Percentiles rank a stretch among this genome's conserved stretches.
These are phyloP conservation scores for Phytophthora pisi DNA, from an alignment of 352 stramenopile genomes.

Conservation along the genomic window DNA sequence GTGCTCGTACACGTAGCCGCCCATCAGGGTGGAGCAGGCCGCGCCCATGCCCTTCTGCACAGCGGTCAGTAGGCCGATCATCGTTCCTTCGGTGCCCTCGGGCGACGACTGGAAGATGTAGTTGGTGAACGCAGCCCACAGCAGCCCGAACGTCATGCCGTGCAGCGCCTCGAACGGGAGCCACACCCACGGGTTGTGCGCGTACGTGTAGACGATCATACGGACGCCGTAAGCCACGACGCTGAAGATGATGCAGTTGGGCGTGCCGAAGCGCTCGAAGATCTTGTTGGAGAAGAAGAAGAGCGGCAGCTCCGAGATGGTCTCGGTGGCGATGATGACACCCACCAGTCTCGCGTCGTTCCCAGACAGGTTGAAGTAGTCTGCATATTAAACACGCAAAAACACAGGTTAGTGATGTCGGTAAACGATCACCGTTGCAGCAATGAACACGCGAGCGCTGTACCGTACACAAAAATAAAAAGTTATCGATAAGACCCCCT, in stretches of 20 bases:
- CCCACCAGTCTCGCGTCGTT: conserved; percentile 69
- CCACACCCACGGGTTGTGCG: conserved; percentile 65
- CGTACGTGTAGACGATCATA: conserved; percentile 67
- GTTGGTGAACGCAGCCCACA: conserved; percentile 81
- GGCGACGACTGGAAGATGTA: conserved; percentile 75
- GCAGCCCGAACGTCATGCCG: conserved; percentile 70
- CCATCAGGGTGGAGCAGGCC: conserved; percentile 63
- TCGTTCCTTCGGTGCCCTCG: conserved; percentile 67
- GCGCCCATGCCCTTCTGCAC: conserved; percentile 74
- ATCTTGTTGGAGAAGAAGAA: conserved; percentile 82
- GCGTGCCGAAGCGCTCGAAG: conserved; percentile 62
- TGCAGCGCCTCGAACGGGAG: conserved; percentile 73
- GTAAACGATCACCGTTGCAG: neutral
- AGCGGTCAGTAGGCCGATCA: conserved; percentile 70
- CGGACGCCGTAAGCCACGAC: conserved; percentile 62
- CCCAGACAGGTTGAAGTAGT: conserved; percentile 69
- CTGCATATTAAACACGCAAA: neutral
- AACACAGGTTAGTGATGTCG: neutral
- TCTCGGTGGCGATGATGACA: conserved; percentile 72
- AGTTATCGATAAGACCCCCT: conserved; percentile 68
- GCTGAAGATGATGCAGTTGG: conserved; percentile 55
- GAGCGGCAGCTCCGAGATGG: conserved; percentile 70
- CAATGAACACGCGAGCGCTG: neutral
- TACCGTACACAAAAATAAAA: conserved; percentile 58
- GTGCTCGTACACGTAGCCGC: conserved; percentile 75